Evolutionary conservation across 2,329 filamentous ascomycete genomes (phyloP).

Genomic region (Aphanoascus verrucosus): DNA sequence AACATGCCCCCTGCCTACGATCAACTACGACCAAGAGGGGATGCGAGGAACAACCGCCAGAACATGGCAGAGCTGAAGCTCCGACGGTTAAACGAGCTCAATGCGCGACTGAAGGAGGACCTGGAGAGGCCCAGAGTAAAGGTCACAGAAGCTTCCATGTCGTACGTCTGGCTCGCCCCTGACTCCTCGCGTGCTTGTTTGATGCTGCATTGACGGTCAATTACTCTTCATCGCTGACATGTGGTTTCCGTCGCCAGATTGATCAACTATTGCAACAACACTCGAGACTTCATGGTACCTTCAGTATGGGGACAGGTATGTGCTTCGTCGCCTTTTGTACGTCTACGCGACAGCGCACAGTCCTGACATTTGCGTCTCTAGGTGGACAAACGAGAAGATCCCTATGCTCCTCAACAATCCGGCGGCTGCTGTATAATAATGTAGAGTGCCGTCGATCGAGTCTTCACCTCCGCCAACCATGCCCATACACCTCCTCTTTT

Average conservation of each 20-base stretch:
- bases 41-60: constrained; percentile 85
- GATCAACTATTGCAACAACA: constrained; percentile 96
- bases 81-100: constrained; percentile 88
- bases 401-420: constrained; percentile 92
- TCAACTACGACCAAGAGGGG: constrained; percentile 50
- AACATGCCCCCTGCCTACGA: constrained; percentile 54
- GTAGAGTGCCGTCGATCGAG: constrained; percentile 42
- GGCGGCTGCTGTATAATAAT: constrained; percentile 92
- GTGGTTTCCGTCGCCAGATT: constrained; percentile 48
- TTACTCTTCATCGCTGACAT: constrained; percentile 14
- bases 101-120: constrained; percentile 90
- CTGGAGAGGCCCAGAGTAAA: constrained; percentile 90
- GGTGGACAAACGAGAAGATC: constrained; percentile 91
- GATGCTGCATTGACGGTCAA: background rate
- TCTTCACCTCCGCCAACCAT: constrained; percentile 12
- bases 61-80: constrained; percentile 98
- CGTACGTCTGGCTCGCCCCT: constrained; percentile 43
- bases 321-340: constrained; percentile 13
- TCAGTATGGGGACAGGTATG: constrained; percentile 79
- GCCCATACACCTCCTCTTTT: background rate
- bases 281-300: constrained; percentile 97
- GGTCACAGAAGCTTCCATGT: constrained; percentile 83
- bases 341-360: constrained; percentile 9
- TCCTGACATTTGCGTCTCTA: constrained; percentile 24
- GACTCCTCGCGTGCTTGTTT: background rate